A percentile compares a stretch with the other conserved stretches of the same genome.
Evolutionary conservation across 495 filamentous ascomycete genomes (phyloP).

Genomic region (Penicillium chermesinum): DNA sequence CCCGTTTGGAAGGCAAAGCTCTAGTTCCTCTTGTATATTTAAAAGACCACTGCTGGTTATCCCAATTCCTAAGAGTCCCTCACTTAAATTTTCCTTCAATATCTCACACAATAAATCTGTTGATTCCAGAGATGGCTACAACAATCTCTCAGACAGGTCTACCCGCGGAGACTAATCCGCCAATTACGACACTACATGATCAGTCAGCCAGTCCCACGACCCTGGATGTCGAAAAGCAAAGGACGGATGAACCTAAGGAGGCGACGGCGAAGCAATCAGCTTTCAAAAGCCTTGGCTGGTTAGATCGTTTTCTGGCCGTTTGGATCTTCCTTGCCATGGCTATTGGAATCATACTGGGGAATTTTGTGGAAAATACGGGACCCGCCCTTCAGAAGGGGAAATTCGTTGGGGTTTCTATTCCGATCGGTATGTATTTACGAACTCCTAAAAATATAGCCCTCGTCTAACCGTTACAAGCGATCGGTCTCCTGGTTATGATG

Average conservation of each 20-base stretch:
- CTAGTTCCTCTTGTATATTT: too few relatives aligned
- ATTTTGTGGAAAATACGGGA: slow-evolving; percentile 63
- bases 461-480: slow-evolving; percentile 40
- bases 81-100: too few relatives aligned
- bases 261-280: slow-evolving; percentile 16
- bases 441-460: not conserved
- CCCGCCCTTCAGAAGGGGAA: slow-evolving; percentile 64
- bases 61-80: too few relatives aligned
- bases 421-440: slow-evolving; percentile 60
- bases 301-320: slow-evolving; percentile 73
- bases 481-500: slow-evolving; percentile 90
- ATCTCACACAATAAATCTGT: slow-evolving; percentile 5
- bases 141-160: slow-evolving; percentile 5
- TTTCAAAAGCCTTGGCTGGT: slow-evolving; percentile 55
- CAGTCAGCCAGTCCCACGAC: too few relatives aligned
- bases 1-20: too few relatives aligned
- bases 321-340: slow-evolving; percentile 89
- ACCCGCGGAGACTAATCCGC: too few relatives aligned
- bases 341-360: slow-evolving; percentile 73
- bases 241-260: too few relatives aligned
- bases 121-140: slow-evolving; percentile 6
- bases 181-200: too few relatives aligned
- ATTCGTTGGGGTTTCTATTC: slow-evolving; percentile 73
- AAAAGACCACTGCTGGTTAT: too few relatives aligned
- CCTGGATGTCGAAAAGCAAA: too few relatives aligned